Evolutionary conservation across 2,329 filamentous ascomycete species (phyloP), one percentile per base, ranked within the genome.

Genomic region (Aschersonia sp.): DNA sequence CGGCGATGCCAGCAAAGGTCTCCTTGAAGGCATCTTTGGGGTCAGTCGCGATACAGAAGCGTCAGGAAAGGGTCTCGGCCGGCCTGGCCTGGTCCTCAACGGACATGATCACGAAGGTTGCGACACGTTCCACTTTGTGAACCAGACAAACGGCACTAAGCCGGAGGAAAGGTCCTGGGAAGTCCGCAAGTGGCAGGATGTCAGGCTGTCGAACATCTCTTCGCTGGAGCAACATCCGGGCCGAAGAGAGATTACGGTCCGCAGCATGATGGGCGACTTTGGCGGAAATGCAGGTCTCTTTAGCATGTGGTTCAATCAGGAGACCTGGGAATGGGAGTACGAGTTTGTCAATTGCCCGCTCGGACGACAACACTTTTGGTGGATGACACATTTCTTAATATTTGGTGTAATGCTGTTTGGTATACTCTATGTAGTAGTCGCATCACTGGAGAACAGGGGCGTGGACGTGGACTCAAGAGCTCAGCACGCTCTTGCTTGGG

Each of bases 241-340:
- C 1, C 70, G 95, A 5, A 74, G 90, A 31, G 92, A 98, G 65
- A 79, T 97, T 53, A 98, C 92, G 0, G 84, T 98, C 2, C 81
- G 89, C 50, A 95, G 87, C 63, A 97, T 98, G 88, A 98, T 98
- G 92, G 92, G 92, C 48, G 85, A 86, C 48, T 98, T 84, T 64
- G 83, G 80, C n/a, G 92, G 92, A 22, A 92, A 95, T 60, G 87
- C 88, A 0, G 92, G 88, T 0, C 70, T 98, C 41, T 66, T 98
- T 41, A 92, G 84, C 51, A 74, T 85, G 1, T 98, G 90, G 90
- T 97, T 90, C 59, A 87, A 97, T 61, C 64, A 76, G 48, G 69
- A 73, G 2, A 63, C 65, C 1, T 81, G 78, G 71, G 78, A 84
- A 61, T 98, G 92, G 92, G 74, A 74, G 53, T 85, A 85, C 54